Percentiles rank a stretch among this genome's conserved stretches.
Conservation (phyloP, 305 asterid genomes). For the Vinca major region DNA sequence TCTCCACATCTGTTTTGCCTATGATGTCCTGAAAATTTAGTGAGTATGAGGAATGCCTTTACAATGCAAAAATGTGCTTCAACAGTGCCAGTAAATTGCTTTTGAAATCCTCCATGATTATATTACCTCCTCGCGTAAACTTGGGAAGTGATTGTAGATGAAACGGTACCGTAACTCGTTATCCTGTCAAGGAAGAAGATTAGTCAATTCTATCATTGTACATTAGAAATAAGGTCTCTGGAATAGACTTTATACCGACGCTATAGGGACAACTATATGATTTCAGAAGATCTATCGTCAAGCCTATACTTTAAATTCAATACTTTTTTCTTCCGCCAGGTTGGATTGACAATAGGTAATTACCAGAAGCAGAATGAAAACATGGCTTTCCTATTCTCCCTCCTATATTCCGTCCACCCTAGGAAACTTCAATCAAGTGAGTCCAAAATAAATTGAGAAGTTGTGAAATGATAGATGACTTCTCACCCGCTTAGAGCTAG, state of each 20-base stretch:
- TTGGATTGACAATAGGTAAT: neutral
- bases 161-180: conserved; percentile 78
- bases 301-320: neutral
- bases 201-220: neutral
- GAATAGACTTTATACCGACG: neutral
- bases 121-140: conserved; percentile 70
- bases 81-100: conserved; percentile 6
- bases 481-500: neutral
- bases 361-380: neutral
- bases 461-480: neutral
- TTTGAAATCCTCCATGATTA: conserved; percentile 1
- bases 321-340: neutral
- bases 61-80: neutral
- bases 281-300: neutral
- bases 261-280: neutral
- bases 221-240: neutral
- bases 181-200: conserved; percentile 39
- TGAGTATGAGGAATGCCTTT: conserved; percentile 6
- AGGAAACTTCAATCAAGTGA: neutral
- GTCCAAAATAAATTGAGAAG: neutral
- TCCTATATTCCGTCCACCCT: neutral
- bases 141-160: conserved; percentile 91
- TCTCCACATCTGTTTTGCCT: conserved; percentile 83
- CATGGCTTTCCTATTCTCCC: neutral
- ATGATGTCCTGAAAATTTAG: conserved; percentile 65